Conservation (phyloP, 192 early-diverging fungal genomes). For the Backusella tuberculispora region DNA sequence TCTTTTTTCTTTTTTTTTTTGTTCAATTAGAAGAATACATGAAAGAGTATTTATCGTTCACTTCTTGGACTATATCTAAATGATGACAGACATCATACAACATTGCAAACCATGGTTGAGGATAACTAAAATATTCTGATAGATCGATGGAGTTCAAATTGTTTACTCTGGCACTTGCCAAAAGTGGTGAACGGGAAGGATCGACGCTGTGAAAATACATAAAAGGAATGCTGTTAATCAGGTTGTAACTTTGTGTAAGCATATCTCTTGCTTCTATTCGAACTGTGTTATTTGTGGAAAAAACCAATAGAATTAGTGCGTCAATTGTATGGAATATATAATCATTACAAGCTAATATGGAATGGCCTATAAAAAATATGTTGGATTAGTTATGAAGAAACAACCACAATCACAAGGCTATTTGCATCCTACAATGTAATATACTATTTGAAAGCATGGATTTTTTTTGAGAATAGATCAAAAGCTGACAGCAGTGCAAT, state of each 20-base stretch:
- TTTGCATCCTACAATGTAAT: background rate
- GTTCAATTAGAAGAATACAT: background rate
- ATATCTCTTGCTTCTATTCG: background rate
- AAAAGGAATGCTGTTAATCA: background rate
- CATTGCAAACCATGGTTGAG: background rate
- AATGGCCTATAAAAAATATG: background rate
- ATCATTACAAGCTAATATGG: background rate
- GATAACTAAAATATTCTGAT: background rate
- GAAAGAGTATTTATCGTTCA: no score
- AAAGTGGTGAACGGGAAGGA: background rate
- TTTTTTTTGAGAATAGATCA: background rate
- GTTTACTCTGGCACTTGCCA: background rate
- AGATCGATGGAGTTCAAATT: background rate
- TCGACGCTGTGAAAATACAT: background rate
- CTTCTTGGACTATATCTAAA: no score
- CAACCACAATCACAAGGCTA: no score
- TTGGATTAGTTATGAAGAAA: no score
- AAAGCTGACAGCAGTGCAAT: background rate
- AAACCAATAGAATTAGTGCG: background rate
- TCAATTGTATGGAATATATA: conserved; percentile 1
- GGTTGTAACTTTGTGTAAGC: background rate
- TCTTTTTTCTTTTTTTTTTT: background rate
- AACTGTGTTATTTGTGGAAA: background rate
- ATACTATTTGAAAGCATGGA: background rate
- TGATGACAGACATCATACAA: background rate